These are phyloP conservation scores for Pythium grandisporangium DNA, from an alignment of 352 stramenopile species.

Conservation along the genomic window DNA sequence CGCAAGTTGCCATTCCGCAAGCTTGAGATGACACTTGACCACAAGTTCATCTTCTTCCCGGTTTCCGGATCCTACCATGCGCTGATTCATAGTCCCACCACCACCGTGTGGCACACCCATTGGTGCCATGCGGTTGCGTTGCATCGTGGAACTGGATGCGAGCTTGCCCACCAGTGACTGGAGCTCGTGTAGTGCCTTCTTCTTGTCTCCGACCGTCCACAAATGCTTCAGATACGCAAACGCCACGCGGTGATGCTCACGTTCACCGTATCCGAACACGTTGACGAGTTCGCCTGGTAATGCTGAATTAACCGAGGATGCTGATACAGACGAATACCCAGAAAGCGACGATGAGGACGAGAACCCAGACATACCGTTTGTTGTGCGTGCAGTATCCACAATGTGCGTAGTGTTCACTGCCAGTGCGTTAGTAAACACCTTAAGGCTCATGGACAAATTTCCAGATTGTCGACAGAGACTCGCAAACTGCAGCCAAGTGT, in stretches of 20 bases:
- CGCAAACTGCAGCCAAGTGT: slow-evolving; percentile 91
- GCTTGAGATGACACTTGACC: slow-evolving; percentile 79
- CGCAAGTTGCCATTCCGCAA: slow-evolving; percentile 79
- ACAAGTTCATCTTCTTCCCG: slow-evolving; percentile 63
- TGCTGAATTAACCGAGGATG: slow-evolving; percentile 1
- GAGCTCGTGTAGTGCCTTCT: slow-evolving; percentile 84
- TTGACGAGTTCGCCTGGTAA: slow-evolving; percentile 5
- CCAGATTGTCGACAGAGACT: slow-evolving; percentile 85
- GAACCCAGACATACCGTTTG: too few species aligned
- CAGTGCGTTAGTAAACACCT: slow-evolving; percentile 79
- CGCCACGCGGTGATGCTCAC: slow-evolving; percentile 88
- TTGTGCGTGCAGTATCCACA: too few species aligned
- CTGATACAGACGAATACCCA: slow-evolving; percentile 11
- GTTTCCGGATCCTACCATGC: too few species aligned
- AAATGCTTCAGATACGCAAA: slow-evolving; percentile 95
- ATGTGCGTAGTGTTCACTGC: slow-evolving; percentile 43
- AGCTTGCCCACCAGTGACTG: slow-evolving; percentile 71
- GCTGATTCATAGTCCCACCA: background rate
- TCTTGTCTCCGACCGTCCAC: slow-evolving; percentile 85
- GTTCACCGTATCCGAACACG: slow-evolving; percentile 63
- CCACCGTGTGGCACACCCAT: slow-evolving; percentile 6
- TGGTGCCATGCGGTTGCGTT: slow-evolving; percentile 20
- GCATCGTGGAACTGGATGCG: slow-evolving; percentile 33
- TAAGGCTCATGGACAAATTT: slow-evolving; percentile 78
- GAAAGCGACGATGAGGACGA: too few species aligned